Base-by-base conservation (phyloP, 495 filamentous ascomycete species). In the Penicillium tannophilum region DNA sequence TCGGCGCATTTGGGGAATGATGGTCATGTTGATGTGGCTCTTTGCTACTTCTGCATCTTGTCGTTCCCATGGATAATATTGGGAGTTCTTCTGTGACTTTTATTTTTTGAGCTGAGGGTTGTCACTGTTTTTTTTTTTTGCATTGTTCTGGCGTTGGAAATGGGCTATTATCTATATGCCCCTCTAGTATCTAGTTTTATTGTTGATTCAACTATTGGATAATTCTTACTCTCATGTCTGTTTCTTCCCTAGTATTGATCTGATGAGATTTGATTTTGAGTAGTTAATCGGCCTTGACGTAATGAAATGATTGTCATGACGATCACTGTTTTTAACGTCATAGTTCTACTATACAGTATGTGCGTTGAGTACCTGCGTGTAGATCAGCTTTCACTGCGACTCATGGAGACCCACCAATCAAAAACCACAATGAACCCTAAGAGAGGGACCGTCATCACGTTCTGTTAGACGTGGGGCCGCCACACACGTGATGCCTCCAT, bases 141-240 rank as follows among this genome's bases (percentile, higher is more conserved):
- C 68, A 71, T 71, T 58, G 66, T 65, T 67, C 20, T 47, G 68
- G 68, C 63, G 68, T 62, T 61, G 55, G 63, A 59, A 55, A 47
- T 58, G 33, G 51, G 57, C 52, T 55, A 45, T 7, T 55, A 45
- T 7, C 16, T 41, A 41, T 41, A 16, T n/a, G 36, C 16, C 4
- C 39, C 16, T 12, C n/a, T 41, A 41, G 39, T 41, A 41, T 41
- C 39, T 41, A 41, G 39, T 41, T 6, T 1, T 17, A 23, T 41
- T 41, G 33, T 36, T 41, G 39, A 41, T 4, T 41, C 39, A 41
- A 41, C 3, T 41, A 17, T 41, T 41, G 39, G 14, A 41, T 41
- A n/a, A 41, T 41, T 41, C 6, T n/a, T 41, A 16, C 14, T 41
- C 39, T n/a, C n/a, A 4, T 6, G 12, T 41, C 39, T 41, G 3